Evolutionary conservation across 441 rosid species (phyloP), one percentile per base, ranked within the genome.

Genomic region (Aquilaria agallochum): DNA sequence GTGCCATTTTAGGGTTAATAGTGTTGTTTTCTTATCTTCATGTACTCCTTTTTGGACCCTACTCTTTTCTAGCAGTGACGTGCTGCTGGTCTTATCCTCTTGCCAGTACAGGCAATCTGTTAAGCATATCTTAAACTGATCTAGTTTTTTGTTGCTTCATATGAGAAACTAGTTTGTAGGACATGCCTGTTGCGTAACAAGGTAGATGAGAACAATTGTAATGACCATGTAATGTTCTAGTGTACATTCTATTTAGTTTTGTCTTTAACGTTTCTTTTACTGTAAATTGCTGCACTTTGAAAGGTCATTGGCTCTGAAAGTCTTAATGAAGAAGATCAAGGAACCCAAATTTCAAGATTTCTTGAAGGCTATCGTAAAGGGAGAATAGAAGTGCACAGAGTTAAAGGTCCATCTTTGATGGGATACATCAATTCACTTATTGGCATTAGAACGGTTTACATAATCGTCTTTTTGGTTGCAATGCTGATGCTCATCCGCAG

Each of bases 331-430:
- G 96, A 83, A 61, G 96, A 90, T 66, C 89, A 79, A 47, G 83
- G 83, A 31, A 68, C 92, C 60, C 92, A 90, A 72, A 86, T 92
- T 52, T 78, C 96, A 6, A 70, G 42, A 56, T 90, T 90, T 70
- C 65, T 92, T 9, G 83, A 82, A 74, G 98, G 96, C 32, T 92
- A 84, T 57, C 82, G 86, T 76, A 81, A 73, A 79, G 97, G 98
- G 62, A 73, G 76, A 67, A 88, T 76, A 2, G 86, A 70, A 63
- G 75, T 50, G 75, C 84, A 76, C 63, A 70, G 58, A 59, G 49
- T 92, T 58, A 77, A 78, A 13, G 97, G 94, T 64, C 92, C 94
- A 51, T 86, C 98, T 0, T 52, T 92, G 49, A 77, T 88, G 76
- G 87, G 88, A 27, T 86, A 60, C 67, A 69, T 92, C 62, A 79